Conservation (phyloP, 495 filamentous ascomycete genomes). For the Cetradonia linearis region DNA sequence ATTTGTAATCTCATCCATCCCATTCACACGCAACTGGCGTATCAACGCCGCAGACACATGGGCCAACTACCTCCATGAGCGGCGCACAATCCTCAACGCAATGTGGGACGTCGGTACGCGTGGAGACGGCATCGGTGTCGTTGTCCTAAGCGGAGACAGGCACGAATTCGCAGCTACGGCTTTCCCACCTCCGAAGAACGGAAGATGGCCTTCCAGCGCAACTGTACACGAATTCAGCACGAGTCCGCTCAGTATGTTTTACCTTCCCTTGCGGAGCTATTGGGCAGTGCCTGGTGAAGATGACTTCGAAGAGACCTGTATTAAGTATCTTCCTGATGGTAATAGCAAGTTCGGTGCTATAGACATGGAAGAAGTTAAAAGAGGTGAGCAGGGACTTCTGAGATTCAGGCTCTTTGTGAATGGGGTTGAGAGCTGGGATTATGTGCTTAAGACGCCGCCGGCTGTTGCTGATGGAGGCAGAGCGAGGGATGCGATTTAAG, state of each 20-base stretch:
- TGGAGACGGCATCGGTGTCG: constrained; percentile 60
- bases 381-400: constrained; percentile 47
- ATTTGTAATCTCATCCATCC: constrained; percentile 74
- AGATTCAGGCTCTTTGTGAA: constrained; percentile 63
- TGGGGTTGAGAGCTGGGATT: constrained; percentile 59
- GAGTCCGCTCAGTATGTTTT: constrained; percentile 87
- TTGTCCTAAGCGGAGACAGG: constrained; percentile 79
- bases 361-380: constrained; percentile 50
- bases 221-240: constrained; percentile 81
- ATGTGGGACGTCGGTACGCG: constrained; percentile 70
- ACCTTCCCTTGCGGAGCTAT: constrained; percentile 77
- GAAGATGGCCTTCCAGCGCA: constrained; percentile 45
- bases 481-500: constrained; percentile 16
- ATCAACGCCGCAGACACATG: constrained; percentile 78
- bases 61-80: constrained; percentile 78
- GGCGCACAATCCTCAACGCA: constrained; percentile 66
- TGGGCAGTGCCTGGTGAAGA: constrained; percentile 39
- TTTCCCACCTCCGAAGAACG: constrained; percentile 58
- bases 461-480: constrained; percentile 32
- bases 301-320: constrained; percentile 63
- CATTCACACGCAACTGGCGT: constrained; percentile 95
- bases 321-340: constrained; percentile 81
- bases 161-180: constrained; percentile 92
- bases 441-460: constrained; percentile 44
- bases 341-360: constrained; percentile 87